Evolutionary conservation across 1,284 basidiomycete species (phyloP).

Genomic region (Sporisorium sorghi): DNA sequence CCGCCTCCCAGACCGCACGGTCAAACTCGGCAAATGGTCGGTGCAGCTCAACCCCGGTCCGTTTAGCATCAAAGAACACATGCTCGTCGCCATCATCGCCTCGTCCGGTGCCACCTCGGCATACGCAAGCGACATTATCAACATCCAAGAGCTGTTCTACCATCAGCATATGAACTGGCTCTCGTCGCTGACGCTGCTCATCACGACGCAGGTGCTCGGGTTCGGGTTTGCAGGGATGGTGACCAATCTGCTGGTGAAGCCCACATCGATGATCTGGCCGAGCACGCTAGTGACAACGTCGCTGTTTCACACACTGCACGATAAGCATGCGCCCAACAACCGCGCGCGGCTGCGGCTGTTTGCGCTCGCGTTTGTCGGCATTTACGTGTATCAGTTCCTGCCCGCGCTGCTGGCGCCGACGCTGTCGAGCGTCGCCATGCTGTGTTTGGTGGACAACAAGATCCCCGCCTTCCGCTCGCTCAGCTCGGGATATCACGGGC

Average conservation of each 20-base stretch:
- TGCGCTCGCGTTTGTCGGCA: constrained; percentile 69
- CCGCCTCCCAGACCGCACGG: constrained; percentile 57
- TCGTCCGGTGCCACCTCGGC: constrained; percentile 70
- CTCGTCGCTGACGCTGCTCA: constrained; percentile 61
- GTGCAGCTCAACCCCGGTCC: constrained; percentile 72
- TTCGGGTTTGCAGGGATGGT: constrained; percentile 68
- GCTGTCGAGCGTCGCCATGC: constrained; percentile 71
- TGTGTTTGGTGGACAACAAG: constrained; percentile 71
- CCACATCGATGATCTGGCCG: constrained; percentile 71
- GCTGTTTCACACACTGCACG: constrained; percentile 73
- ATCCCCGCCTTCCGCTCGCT: constrained; percentile 71
- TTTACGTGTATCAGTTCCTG: constrained; percentile 72
- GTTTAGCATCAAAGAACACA: constrained; percentile 72
- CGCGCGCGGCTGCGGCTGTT: constrained; percentile 71
- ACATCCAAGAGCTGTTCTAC: constrained; percentile 68
- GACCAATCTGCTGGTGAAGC: constrained; percentile 66
- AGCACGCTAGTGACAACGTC: constrained; percentile 72
- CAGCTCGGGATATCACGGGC: constrained; percentile 72
- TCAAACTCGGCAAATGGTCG: constrained; percentile 60
- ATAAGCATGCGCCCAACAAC: constrained; percentile 67
- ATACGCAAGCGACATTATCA: constrained; percentile 69
- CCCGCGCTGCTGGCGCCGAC: constrained; percentile 72
- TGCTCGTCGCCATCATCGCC: constrained; percentile 71
- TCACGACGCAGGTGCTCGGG: constrained; percentile 67
- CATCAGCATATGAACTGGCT: constrained; percentile 65